Evolutionary conservation across 805 yeast species (phyloP).

Genomic region (Pichia occidentalis): DNA sequence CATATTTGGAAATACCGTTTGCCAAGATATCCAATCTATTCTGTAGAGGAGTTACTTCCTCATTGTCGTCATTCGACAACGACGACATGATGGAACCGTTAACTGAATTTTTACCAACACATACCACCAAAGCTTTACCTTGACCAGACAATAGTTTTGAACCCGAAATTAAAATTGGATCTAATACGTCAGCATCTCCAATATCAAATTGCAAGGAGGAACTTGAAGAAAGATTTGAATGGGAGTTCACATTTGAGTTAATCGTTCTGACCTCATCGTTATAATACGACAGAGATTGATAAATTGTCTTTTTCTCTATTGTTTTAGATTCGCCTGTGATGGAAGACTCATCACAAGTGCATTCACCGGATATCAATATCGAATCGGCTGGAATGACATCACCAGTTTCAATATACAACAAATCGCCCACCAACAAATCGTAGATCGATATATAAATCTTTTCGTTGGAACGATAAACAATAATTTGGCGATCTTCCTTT

Average conservation of each 20-base stretch:
- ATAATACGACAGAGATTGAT: constrained; percentile 28
- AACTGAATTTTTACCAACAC: constrained; percentile 84
- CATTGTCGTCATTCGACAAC: constrained; percentile 66
- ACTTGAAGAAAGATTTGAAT: constrained; percentile 11
- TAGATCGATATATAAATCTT: constrained; percentile 64
- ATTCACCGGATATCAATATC: constrained; percentile 61
- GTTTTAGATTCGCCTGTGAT: constrained; percentile 93
- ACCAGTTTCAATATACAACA: constrained; percentile 81
- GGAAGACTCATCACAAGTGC: constrained; percentile 88
- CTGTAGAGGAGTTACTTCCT: constrained; percentile 85
- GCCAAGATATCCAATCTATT: constrained; percentile 75
- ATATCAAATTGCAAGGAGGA: constrained; percentile 27
- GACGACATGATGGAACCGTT: constrained; percentile 90
- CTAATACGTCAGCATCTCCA: constrained; percentile 43
- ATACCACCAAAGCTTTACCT: constrained; percentile 80
- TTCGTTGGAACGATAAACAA: constrained; percentile 67
- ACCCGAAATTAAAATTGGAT: constrained; percentile 87
- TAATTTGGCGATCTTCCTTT: constrained; percentile 75
- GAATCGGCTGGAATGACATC: constrained; percentile 91
- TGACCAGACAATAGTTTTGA: constrained; percentile 81
- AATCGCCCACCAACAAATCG: constrained; percentile 81
- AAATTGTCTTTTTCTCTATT: constrained; percentile 59
- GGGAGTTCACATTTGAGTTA: constrained; percentile 14
- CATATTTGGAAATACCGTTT: constrained; percentile 92
- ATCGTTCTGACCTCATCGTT: constrained; percentile 25